Conservation (phyloP, 2,329 filamentous ascomycete species). For the Nemania serpens region DNA sequence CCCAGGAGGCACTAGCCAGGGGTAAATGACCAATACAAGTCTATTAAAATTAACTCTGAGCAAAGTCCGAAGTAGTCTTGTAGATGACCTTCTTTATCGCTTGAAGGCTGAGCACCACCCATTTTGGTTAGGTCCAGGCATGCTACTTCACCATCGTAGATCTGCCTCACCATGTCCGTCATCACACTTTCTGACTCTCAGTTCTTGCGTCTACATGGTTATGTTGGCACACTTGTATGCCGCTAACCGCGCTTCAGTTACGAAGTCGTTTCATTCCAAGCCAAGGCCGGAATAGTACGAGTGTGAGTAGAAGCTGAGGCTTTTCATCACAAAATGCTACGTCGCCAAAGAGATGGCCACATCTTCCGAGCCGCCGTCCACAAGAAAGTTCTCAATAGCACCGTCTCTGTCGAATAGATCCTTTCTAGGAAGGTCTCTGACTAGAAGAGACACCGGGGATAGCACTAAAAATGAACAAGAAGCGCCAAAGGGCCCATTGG, state of each 20-base stretch:
- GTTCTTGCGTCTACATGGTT: no score
- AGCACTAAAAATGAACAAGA: conserved; percentile 1
- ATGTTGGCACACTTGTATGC: not conserved
- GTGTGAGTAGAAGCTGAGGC: not conserved
- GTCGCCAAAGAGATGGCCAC: conserved; percentile 5
- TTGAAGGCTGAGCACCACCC: not conserved
- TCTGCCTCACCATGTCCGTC: no score
- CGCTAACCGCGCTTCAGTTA: no score
- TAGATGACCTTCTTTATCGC: no score
- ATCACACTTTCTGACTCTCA: no score
- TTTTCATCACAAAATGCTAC: not conserved
- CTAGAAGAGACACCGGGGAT: not conserved
- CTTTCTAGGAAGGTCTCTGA: conserved; percentile 8
- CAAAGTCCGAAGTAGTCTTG: no score
- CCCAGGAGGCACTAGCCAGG: no score
- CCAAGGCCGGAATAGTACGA: not conserved
- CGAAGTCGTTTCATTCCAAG: not conserved
- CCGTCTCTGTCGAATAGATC: conserved; percentile 7
- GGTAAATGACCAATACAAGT: no score
- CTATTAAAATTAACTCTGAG: no score
- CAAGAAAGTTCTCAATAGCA: not conserved
- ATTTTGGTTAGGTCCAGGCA: no score
- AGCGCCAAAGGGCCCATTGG: conserved; percentile 32
- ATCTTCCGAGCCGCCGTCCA: conserved; percentile 9
- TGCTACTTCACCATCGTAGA: no score